Evolutionary conservation across 352 stramenopile genomes (phyloP).

Genomic region (Phytophthora citricola): DNA sequence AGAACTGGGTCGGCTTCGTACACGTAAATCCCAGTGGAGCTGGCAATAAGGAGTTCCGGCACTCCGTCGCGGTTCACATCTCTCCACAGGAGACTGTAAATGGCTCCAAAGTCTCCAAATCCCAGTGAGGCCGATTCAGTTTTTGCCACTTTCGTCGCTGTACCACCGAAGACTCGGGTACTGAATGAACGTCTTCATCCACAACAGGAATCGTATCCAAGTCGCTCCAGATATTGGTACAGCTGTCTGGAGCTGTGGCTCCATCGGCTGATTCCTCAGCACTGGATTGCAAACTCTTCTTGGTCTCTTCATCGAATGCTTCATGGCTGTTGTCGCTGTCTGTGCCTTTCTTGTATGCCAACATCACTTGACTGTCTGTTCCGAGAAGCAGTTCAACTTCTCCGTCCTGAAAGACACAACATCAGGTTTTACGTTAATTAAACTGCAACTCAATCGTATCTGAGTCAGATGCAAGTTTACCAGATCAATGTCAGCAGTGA

Average conservation of each 20-base stretch:
- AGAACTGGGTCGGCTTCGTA: constrained; percentile 58
- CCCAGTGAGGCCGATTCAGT: constrained; percentile 39
- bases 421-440: background rate
- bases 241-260: constrained; percentile 23
- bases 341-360: constrained; percentile 57
- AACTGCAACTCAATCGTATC: background rate
- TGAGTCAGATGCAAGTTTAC: constrained; percentile 35
- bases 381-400: constrained; percentile 64
- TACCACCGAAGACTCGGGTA: background rate
- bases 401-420: constrained; percentile 50
- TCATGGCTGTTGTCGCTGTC: background rate
- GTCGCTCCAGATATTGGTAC: constrained; percentile 40
- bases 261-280: background rate
- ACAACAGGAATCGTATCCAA: constrained; percentile 17
- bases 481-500: constrained; percentile 66
- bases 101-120: constrained; percentile 61
- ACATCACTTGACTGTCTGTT: constrained; percentile 60
- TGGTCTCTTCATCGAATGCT: constrained; percentile 1
- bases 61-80: constrained; percentile 77
- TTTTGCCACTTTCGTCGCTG: constrained; percentile 44
- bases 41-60: constrained; percentile 65
- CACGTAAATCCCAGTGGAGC: constrained; percentile 74
- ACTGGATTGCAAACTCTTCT: constrained; percentile 4
- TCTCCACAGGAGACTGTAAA: constrained; percentile 77
- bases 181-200: constrained; percentile 3